Conservation (phyloP, 352 stramenopile genomes). For the Globisporangium cystogenes region DNA sequence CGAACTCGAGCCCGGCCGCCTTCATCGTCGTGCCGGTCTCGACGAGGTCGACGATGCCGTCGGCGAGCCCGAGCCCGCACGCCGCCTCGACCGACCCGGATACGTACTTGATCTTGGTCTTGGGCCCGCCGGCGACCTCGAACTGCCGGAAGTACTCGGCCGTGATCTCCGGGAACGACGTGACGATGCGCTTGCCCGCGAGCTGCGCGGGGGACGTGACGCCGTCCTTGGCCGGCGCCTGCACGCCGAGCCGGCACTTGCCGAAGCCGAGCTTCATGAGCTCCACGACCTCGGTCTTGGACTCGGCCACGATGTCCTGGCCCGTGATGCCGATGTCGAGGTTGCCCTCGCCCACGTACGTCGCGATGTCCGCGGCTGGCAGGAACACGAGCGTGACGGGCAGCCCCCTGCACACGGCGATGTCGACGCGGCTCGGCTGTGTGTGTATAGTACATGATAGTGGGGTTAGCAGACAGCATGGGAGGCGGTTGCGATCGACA, state of each 20-base stretch:
- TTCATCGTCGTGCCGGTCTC: constrained; percentile 99
- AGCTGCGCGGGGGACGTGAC: constrained; percentile 82
- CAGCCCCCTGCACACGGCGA: constrained; percentile 91
- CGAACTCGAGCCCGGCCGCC: constrained; percentile 93
- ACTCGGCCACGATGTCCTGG: constrained; percentile 93
- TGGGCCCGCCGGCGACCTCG: constrained; percentile 50
- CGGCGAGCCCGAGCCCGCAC: constrained; percentile 95
- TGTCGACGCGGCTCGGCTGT: constrained; percentile 84
- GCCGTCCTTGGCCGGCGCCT: constrained; percentile 88
- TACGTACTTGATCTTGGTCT: constrained; percentile 94
- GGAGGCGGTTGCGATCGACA: too few species aligned
- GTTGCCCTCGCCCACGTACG: constrained; percentile 97
- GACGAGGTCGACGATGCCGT: constrained; percentile 98
- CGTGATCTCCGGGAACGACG: constrained; percentile 94
- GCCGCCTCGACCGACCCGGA: constrained; percentile 97
- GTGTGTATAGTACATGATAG: too few species aligned
- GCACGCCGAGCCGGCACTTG: constrained; percentile 94
- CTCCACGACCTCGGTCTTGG: constrained; percentile 85
- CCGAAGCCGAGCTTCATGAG: constrained; percentile 95
- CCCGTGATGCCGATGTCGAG: constrained; percentile 98
- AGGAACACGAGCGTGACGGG: constrained; percentile 97
- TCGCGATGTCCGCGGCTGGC: constrained; percentile 96
- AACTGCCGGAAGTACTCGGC: constrained; percentile 94
- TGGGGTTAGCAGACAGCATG: too few species aligned
- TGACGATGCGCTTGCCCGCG: constrained; percentile 96